Evolutionary conservation across 129 eudicot species (phyloP), one percentile per base, ranked within the genome.

Genomic region (Sambucus nigra): DNA sequence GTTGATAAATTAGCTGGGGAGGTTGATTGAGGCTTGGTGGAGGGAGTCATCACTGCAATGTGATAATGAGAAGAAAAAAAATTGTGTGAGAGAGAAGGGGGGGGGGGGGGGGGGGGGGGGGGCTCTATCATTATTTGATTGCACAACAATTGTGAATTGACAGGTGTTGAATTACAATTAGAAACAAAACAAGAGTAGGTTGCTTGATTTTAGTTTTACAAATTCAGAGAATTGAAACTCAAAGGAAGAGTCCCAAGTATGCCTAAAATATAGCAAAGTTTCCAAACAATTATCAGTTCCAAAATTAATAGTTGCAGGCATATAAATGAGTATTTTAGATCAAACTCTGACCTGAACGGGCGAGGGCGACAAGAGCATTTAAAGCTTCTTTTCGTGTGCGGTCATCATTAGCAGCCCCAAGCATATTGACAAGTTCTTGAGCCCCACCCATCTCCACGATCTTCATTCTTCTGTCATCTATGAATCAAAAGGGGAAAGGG

Each of bases 371-470:
- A 62, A 92, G 86, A 41, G 99, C 94, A 68, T 60, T 82, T 66
- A 92, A 66, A 73, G 99, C 94, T 74, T 76, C 87, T 57, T 80
- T 80, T 26, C 96, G 80, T n/a, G 99, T 92, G 16, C 49, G 47
- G 63, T 86, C 87, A 75, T 92, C 99, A 65, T 75, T 80, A 64
- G 99, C 96, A 69, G 73, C 58, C 29, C 62, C 74, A 65, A 92
- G 70, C 99, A 92, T 86, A 15, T 77, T 78, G 45, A 92, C 74
- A 59, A 86, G 91, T 69, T 77, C 66, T 61, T 75, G 56, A 13
- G 77, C 94, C 44, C 87, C 99, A 52, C 99, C 95, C 70, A 92
- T 46, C 79, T 86, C 95, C 51, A 92, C 76, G 55, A 92, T 92
- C 61, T 82, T 82, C 91, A 74, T 82, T 68, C 99, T 82, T 62